Percentiles rank a stretch among this genome's conserved stretches.
Conservation (phyloP, 2,329 filamentous ascomycete species). For the Aspergillus jensenii region DNA sequence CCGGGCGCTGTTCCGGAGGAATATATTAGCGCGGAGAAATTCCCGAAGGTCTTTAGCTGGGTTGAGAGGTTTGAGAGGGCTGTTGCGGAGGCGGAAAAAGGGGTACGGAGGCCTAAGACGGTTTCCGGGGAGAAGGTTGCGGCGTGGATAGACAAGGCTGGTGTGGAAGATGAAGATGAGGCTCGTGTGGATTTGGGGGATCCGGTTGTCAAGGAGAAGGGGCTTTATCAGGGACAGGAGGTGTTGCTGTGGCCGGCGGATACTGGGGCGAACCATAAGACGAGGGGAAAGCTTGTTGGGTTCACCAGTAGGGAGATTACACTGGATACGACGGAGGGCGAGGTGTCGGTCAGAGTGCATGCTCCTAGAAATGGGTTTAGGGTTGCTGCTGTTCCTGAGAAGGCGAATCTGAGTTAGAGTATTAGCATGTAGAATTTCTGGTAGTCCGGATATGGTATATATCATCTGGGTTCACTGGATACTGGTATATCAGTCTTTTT, state of each 20-base stretch:
- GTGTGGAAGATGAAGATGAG: not conserved
- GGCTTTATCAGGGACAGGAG: not conserved
- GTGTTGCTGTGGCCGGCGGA: conserved; percentile 5
- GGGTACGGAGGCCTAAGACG: not conserved
- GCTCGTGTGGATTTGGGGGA: not conserved
- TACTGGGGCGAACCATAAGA: not conserved
- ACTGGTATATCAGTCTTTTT: no score
- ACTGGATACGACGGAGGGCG: conserved; percentile 3
- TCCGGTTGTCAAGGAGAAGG: not conserved
- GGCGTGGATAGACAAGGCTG: not conserved
- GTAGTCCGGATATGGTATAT: no score
- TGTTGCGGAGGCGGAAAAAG: not conserved
- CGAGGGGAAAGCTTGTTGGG: not conserved
- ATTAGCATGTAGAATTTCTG: no score
- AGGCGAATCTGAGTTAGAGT: not conserved
- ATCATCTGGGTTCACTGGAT: no score
- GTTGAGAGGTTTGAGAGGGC: not conserved
- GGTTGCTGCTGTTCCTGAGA: not conserved
- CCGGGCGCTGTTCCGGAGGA: not conserved
- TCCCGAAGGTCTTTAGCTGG: conserved; percentile 3
- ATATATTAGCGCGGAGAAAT: not conserved
- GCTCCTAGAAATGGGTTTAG: conserved; percentile 3
- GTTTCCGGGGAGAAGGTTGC: conserved; percentile 1
- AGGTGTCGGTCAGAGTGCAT: conserved; percentile 6
- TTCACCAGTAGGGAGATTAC: conserved; percentile 3